These are phyloP conservation scores for Wickerhamiella siamensis DNA, from an alignment of 805 yeast genomes.

Conservation along the genomic window DNA sequence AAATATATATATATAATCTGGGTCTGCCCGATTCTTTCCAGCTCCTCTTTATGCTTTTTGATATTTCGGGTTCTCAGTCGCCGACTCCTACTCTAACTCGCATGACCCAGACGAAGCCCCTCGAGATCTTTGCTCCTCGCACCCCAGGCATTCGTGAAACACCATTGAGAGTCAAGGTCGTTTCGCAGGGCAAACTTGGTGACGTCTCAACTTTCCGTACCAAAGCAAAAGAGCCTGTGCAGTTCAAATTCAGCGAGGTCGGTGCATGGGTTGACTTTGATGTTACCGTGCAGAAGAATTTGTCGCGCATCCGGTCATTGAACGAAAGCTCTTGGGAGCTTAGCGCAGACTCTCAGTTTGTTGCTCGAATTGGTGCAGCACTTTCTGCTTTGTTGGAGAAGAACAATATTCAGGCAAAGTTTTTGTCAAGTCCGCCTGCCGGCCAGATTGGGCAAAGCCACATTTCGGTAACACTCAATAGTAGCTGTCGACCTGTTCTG, in stretches of 20 bases:
- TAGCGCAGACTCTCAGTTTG: background rate
- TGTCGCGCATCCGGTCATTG: background rate
- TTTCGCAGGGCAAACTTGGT: background rate
- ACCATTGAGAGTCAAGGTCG: background rate
- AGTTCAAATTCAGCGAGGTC: conserved; percentile 2
- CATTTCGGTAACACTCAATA: conserved; percentile 3
- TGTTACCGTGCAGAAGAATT: background rate
- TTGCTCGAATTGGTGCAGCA: background rate
- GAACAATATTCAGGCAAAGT: conserved; percentile 5
- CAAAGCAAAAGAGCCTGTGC: background rate
- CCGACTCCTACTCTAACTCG: too few relatives aligned
- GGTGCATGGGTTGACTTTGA: conserved; percentile 4
- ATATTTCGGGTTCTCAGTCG: too few relatives aligned
- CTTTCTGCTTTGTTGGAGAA: conserved; percentile 6
- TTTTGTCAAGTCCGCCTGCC: conserved; percentile 1
- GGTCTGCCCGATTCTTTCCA: too few relatives aligned
- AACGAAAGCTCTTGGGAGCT: background rate
- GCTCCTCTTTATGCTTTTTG: too few relatives aligned
- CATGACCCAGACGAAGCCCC: too few relatives aligned
- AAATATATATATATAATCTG: too few relatives aligned
- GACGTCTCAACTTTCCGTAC: background rate
- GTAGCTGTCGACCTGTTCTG: background rate
- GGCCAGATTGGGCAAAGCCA: conserved; percentile 8
- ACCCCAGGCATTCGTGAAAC: too few relatives aligned
- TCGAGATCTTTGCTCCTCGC: too few relatives aligned